A percentile compares a stretch with the other conserved stretches of the same genome.
Evolutionary conservation across 1,139 yeast genomes (phyloP).

Genomic region (Meyerozyma athensensis): DNA sequence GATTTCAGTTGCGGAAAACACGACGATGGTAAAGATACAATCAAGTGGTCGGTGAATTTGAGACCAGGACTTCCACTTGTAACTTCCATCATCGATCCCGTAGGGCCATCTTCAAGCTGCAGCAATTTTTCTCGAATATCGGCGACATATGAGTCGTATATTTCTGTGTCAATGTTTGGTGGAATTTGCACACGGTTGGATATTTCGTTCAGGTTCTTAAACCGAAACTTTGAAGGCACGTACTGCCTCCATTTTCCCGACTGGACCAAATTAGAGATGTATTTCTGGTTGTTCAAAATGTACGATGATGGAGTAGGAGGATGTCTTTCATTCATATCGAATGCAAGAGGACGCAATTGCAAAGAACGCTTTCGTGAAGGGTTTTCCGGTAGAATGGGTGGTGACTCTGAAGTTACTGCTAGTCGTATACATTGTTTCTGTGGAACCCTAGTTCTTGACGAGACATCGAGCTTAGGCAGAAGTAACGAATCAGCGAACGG

Average conservation of each 20-base stretch:
- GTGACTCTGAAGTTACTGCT: background rate
- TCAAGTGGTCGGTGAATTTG: background rate
- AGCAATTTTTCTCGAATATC: background rate
- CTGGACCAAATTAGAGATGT: background rate
- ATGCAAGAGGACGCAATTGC: background rate
- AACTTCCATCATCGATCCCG: background rate
- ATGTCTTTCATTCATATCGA: background rate
- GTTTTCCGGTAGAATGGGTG: background rate
- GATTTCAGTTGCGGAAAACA: background rate
- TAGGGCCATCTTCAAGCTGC: background rate
- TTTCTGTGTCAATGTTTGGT: background rate
- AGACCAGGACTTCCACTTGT: background rate
- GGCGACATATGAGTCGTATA: background rate
- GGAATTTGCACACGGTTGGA: background rate
- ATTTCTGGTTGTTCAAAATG: background rate
- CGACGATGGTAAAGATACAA: background rate
- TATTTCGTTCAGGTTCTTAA: background rate
- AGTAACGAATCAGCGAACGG: background rate
- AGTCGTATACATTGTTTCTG: background rate
- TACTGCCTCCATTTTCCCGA: constrained; percentile 2
- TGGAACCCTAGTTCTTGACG: background rate
- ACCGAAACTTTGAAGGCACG: background rate
- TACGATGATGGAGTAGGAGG: background rate
- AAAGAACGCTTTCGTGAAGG: background rate
- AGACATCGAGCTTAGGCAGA: background rate